Base-by-base conservation (phyloP, 2,329 filamentous ascomycete genomes). In the Clonostachys chloroleuca region DNA sequence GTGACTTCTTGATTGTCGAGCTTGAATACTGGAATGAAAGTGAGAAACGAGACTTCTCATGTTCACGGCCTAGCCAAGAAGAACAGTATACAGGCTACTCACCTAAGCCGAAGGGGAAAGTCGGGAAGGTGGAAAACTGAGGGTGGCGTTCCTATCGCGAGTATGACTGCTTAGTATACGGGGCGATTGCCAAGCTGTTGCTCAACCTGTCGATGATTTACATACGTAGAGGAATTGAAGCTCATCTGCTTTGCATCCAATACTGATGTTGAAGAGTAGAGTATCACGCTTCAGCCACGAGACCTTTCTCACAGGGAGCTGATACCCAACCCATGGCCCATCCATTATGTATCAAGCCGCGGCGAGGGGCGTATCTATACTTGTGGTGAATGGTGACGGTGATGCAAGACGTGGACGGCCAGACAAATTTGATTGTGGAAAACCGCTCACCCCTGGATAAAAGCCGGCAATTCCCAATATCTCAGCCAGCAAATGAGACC, bases 141-240 rank as follows among this genome's bases (percentile, higher is more conserved):
- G 36, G 36, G 17, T 39, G 36, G 36, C 36, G 14, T 18, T 39
- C 36, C 36, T 39, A 18, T 39, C 24, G 5, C 5, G 13, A 43
- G 42, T 43, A 35, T 30, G 14, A 34, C 13, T 8, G 17, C 18
- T 12, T 34, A 34, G 16, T 34, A n/a, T 12, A 44, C 10, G 34
- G 9, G 34, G 34, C 5, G 20, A 44, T 30, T 30, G 9, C 24
- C 6, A 42, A 42, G n/a, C 12, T 12, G 13, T 18, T 5, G 10
- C 4, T 30, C 39, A 8, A 30, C 24, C 24, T 30, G 24, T 10
- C 3, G 6, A 1, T 30, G 9, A n/a, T 3, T 8, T n/a, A 60
- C 80, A 51, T 74, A 91, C 89, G 57, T 89, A 95, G 68, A 95
- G 81, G 63, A 91, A 95, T 61, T 95, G 88, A 58, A 94, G 79